A percentile compares a stretch with the other conserved stretches of the same genome.
Evolutionary conservation across 495 filamentous ascomycete species (phyloP).

Genomic region (Neurospora sp.): DNA sequence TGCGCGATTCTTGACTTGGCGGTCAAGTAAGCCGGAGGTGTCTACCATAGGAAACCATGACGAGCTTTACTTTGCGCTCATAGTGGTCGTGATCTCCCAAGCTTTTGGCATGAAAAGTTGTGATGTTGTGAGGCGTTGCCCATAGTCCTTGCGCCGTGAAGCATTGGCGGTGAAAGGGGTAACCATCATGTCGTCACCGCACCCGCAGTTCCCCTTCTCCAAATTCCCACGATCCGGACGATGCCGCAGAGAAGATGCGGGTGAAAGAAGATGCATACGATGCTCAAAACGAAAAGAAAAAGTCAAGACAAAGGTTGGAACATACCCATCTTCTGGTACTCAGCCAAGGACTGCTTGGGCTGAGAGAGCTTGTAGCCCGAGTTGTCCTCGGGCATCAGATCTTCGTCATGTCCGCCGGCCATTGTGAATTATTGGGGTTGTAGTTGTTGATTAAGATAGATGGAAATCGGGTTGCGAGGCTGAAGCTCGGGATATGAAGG

Average conservation of each 20-base stretch:
- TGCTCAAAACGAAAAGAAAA: conserved; percentile 1
- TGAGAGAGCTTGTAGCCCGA: conserved; percentile 96
- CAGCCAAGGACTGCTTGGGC: conserved; percentile 85
- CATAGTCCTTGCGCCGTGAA: background rate
- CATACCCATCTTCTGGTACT: conserved; percentile 87
- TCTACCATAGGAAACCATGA: background rate
- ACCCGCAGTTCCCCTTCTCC: background rate
- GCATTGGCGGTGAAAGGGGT: background rate
- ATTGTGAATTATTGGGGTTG: conserved; percentile 33
- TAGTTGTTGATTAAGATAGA: conserved; percentile 1
- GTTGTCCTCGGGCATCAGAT: conserved; percentile 74
- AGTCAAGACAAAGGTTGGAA: conserved; percentile 10
- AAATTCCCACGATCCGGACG: background rate
- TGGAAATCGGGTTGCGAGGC: background rate
- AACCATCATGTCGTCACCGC: background rate
- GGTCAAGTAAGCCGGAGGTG: background rate
- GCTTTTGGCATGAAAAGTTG: background rate
- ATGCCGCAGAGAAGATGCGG: background rate
- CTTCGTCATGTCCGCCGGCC: conserved; percentile 63
- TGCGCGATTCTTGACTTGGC: background rate
- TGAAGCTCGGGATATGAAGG: conserved; percentile 3
- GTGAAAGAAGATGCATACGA: background rate
- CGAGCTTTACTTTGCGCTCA: background rate
- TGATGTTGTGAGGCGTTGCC: background rate
- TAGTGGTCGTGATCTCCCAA: background rate